Evolutionary conservation across 2,329 filamentous ascomycete genomes (phyloP).

Genomic region (Emericellopsis cladophorae): DNA sequence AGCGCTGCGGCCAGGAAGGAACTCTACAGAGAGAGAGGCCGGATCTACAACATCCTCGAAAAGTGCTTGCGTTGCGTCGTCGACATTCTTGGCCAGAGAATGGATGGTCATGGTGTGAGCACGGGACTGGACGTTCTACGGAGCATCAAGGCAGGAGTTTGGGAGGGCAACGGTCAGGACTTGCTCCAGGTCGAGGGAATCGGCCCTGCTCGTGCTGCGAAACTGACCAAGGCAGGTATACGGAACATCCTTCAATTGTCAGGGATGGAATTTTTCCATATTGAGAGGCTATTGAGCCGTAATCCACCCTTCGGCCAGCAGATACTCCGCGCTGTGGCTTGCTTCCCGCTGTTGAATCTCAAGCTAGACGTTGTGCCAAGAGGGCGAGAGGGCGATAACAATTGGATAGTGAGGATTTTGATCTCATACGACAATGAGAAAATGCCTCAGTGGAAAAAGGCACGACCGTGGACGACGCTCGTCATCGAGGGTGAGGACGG

Average conservation of each 20-base stretch:
- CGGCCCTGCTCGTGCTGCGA: slow-evolving; percentile 62
- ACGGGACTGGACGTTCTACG: slow-evolving; percentile 67
- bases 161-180: slow-evolving; percentile 74
- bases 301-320: slow-evolving; percentile 75
- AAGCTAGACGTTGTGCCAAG: slow-evolving; percentile 15
- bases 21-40: slow-evolving; percentile 15
- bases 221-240: slow-evolving; percentile 59
- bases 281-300: slow-evolving; percentile 65
- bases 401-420: slow-evolving; percentile 43
- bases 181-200: slow-evolving; percentile 74
- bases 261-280: slow-evolving; percentile 50
- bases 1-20: slow-evolving; percentile 16
- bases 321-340: slow-evolving; percentile 48
- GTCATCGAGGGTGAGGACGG: slow-evolving; percentile 47
- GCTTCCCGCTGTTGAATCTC: slow-evolving; percentile 52
- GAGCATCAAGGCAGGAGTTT: slow-evolving; percentile 60
- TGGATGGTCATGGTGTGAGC: slow-evolving; percentile 53
- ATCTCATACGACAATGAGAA: slow-evolving; percentile 60
- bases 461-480: slow-evolving; percentile 57
- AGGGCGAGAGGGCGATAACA: background rate
- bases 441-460: slow-evolving; percentile 49
- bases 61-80: slow-evolving; percentile 21
- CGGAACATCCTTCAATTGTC: slow-evolving; percentile 60
- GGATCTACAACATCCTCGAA: slow-evolving; percentile 20
- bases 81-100: slow-evolving; percentile 21